phyloP scores from a whole-genome alignment of 1,139 yeast genomes.

The Saccharomyces hybrid region DNA sequence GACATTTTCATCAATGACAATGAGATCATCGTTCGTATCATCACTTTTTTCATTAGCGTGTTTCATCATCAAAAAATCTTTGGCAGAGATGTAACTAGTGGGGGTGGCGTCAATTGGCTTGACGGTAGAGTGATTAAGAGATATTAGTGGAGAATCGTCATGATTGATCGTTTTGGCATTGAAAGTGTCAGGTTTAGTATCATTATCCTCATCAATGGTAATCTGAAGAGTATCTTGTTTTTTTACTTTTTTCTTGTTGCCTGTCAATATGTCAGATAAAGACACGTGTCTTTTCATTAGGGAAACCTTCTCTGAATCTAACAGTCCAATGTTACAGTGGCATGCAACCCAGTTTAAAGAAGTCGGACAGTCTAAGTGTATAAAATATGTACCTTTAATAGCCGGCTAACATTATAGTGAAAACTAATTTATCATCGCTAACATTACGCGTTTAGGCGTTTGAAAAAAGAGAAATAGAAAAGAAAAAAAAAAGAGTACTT shows the following conservation, averaged over 20 bases:
- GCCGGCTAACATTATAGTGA: not conserved
- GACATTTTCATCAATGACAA: not conserved
- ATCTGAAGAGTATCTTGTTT: not conserved
- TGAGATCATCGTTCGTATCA: not conserved
- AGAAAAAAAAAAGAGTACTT: not conserved
- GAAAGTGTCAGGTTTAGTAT: not conserved
- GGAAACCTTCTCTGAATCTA: not conserved
- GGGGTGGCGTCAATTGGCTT: not conserved
- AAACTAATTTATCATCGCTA: not conserved
- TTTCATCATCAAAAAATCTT: not conserved
- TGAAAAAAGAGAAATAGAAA: not conserved
- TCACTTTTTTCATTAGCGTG: not conserved
- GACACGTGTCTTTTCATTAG: slow-evolving; percentile 4
- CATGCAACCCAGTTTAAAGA: not conserved
- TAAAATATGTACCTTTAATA: not conserved
- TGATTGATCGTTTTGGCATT: not conserved
- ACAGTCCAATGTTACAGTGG: not conserved
- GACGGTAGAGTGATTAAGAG: not conserved
- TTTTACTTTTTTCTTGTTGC: not conserved
- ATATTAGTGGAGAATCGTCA: not conserved
- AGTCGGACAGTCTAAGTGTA: not conserved
- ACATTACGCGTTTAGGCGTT: not conserved
- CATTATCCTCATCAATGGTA: not conserved
- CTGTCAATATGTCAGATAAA: slow-evolving; percentile 4
- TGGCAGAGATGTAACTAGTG: not conserved